A percentile compares a stretch with the other conserved stretches of the same genome.
These are phyloP conservation scores for Phlegmacium glaucopus DNA, from an alignment of 768 basidiomycete genomes.

Conservation along the genomic window DNA sequence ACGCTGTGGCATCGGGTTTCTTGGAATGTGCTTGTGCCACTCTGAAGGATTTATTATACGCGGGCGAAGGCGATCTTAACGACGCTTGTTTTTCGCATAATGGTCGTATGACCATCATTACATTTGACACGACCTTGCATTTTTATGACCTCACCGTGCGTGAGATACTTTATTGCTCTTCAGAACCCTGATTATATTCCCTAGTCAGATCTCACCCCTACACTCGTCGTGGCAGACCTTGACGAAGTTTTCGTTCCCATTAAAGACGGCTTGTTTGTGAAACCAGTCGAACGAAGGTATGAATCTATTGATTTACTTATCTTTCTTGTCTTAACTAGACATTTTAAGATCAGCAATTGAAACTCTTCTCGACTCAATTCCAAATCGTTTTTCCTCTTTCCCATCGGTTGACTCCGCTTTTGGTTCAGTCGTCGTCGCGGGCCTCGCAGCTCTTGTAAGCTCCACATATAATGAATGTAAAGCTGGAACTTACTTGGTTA, in stretches of 20 bases:
- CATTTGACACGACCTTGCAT: conserved; percentile 77
- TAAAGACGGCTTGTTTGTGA: conserved; percentile 68
- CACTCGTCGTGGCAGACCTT: conserved; percentile 84
- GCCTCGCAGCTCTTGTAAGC: conserved; percentile 69
- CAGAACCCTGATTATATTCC: no score
- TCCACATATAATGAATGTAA: background rate
- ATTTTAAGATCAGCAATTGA: conserved; percentile 56
- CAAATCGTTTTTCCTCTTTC: conserved; percentile 53
- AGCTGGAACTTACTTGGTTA: conserved; percentile 7
- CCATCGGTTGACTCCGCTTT: conserved; percentile 58
- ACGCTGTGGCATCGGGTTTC: conserved; percentile 67
- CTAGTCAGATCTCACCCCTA: conserved; percentile 51
- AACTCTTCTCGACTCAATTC: conserved; percentile 60
- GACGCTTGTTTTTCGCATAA: conserved; percentile 39
- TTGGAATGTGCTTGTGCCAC: conserved; percentile 61
- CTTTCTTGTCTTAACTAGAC: background rate
- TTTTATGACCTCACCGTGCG: conserved; percentile 89
- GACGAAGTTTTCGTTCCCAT: conserved; percentile 92
- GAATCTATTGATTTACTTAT: background rate
- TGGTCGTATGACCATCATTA: conserved; percentile 72
- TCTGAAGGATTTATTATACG: conserved; percentile 65
- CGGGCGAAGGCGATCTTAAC: conserved; percentile 36
- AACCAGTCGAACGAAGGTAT: conserved; percentile 69
- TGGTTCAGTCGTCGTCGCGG: conserved; percentile 72
- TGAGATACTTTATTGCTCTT: conserved; percentile 2